Base-by-base conservation (phyloP, 1,284 basidiomycete genomes). In the Crucibulum parvulum region DNA sequence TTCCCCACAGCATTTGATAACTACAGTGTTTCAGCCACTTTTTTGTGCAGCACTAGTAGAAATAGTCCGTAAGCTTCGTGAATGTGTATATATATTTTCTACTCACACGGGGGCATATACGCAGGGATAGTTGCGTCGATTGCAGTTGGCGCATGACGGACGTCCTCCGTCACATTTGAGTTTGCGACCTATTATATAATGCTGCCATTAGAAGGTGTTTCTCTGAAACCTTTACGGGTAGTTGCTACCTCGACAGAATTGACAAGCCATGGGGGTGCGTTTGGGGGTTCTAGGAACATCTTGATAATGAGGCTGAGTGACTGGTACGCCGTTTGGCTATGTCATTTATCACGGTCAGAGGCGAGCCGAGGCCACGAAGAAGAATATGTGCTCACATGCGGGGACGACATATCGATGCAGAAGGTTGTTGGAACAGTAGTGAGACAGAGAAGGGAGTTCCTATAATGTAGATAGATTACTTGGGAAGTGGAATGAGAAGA, bases 81-180 rank as follows among this genome's bases (percentile, higher is more conserved):
- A 45, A 45, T 45, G 24, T 4, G 24, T 4, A 24, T 24, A 24
- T 24, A 24, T 24, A 24, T 24, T 24, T 24, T 24, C 24, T 24
- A 76, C 85, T 72, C 77, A 86, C 84, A 87, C 86, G 56, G 86
- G 83, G 34, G 73, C 63, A 67, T 88, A 88, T 52, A 65, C 62
- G 62, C 86, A 88, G 13, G 81, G 77, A 65, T 74, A 79, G 9
- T 77, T 76, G 43, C 86, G 78, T 57, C 77, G 77, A 65, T 81
- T 76, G 67, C 86, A 88, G 64, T 88, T 86, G 48, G 72, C 74
- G 68, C 86, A 88, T 35, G 80, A 77, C 4, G 86, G 87, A 35
- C 79, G 79, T 55, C 69, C 63, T 9, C 87, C 86, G 62, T 87
- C 84, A 63, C 86, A 88, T 72, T 87, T 88, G 52, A 88, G 68